Evolutionary conservation across 176 grass and related monocot genomes (phyloP).

Genomic region (Oryza rufipogon): DNA sequence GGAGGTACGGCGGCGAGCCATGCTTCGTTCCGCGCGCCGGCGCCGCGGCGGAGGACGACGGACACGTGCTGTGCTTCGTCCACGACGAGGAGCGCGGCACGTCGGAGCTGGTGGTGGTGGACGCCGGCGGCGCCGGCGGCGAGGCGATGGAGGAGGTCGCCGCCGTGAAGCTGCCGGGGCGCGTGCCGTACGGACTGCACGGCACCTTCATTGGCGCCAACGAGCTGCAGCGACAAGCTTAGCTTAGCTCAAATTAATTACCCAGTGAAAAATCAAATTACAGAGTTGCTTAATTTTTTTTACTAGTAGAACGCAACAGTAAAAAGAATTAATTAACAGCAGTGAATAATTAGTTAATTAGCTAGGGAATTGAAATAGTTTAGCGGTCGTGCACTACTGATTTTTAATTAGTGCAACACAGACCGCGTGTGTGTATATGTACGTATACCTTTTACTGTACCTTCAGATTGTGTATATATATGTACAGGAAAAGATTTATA

Average conservation of each 20-base stretch:
- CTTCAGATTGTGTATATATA: background rate
- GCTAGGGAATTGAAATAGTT: background rate
- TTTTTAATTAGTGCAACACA: slow-evolving; percentile 38
- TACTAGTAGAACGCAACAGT: background rate
- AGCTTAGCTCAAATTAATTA: slow-evolving; percentile 22
- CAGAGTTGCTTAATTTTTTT: slow-evolving; percentile 26
- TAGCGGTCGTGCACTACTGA: background rate
- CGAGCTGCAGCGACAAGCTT: slow-evolving; percentile 63
- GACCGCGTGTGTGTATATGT: background rate
- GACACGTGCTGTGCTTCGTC: slow-evolving; percentile 75
- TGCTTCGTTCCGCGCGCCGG: slow-evolving; percentile 63
- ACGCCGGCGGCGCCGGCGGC: slow-evolving; percentile 56
- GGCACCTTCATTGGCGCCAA: slow-evolving; percentile 68
- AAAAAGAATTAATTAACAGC: background rate
- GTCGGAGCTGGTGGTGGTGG: slow-evolving; percentile 71
- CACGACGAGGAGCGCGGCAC: slow-evolving; percentile 56
- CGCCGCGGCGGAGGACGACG: slow-evolving; percentile 60
- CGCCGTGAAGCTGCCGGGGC: slow-evolving; percentile 65
- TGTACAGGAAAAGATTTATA: background rate
- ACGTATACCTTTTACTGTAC: background rate
- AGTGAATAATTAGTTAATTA: background rate
- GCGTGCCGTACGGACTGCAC: slow-evolving; percentile 90
- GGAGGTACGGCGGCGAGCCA: slow-evolving; percentile 68
- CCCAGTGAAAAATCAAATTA: background rate
- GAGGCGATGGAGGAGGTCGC: slow-evolving; percentile 61